phyloP scores from a whole-genome alignment of 306 rosid genomes.

The Biancaea sappan region DNA sequence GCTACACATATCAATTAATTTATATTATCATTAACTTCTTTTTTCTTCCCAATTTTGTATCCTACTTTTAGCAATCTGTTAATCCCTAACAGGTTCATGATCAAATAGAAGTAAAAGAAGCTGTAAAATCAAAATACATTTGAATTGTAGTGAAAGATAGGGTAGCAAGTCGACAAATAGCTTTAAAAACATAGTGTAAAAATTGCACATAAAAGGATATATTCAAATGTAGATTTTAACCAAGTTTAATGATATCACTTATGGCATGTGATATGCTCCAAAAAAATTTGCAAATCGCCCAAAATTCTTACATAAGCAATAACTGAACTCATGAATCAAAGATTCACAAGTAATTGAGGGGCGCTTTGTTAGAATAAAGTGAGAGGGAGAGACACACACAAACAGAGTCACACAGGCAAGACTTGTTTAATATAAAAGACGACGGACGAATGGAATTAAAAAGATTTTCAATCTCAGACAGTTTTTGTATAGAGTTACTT shows the following conservation, averaged over 20 bases:
- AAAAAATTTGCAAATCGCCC: not conserved
- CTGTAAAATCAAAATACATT: not conserved
- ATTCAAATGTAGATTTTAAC: not conserved
- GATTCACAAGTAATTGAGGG: not conserved
- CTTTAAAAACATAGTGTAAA: not conserved
- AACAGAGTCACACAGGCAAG: not conserved
- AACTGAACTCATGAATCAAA: not conserved
- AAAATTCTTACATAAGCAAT: not conserved
- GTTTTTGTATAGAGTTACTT: not conserved
- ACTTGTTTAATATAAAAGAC: not conserved
- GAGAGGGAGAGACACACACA: not conserved
- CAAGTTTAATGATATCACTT: not conserved
- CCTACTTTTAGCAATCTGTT: slow-evolving; percentile 1
- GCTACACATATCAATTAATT: too few relatives aligned
- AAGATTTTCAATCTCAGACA: not conserved
- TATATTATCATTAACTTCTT: too few relatives aligned
- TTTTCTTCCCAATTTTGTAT: not conserved
- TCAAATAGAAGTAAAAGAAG: not conserved
- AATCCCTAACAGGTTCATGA: not conserved
- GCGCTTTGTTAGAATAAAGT: not conserved
- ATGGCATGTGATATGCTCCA: not conserved
- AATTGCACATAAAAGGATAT: not conserved
- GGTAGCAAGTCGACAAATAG: not conserved
- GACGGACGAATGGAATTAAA: not conserved
- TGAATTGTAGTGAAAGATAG: not conserved